Evolutionary conservation across 1,284 basidiomycete genomes (phyloP), one percentile per base, ranked within the genome.

Genomic region (Chondrostereum purpureum): DNA sequence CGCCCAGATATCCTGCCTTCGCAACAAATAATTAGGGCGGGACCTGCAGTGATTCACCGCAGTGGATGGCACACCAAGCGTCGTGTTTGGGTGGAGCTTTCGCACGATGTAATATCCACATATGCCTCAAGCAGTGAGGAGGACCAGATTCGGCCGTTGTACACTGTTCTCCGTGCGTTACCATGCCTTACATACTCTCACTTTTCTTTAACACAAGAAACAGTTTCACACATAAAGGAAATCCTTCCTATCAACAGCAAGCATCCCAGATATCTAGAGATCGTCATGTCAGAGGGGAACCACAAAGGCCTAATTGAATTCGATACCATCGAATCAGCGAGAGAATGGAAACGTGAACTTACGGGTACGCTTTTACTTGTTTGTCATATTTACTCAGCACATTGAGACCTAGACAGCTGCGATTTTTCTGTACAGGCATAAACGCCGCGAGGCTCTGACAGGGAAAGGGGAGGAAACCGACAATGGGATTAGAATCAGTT

Each of bases 31-130:
- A 61, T 84, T 39, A 76, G 74, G 51, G 55, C 73, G 2, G 82
- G 82, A 0, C 63, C 77, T 1, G 78, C 75, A 3, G 64, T 70
- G 0, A 57, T 78, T 14, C 77, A 78, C 52, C 62, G 69, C 3
- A 65, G 63, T 44, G 70, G 72, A 18, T 62, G 68, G 51, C 62
- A 59, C 36, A 57, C 66, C 36, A 73, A 71, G 50, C 62, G 60
- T n/a, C 66, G 77, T n/a, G 63, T 82, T 4, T 84, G 82, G 82
- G 55, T 84, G 58, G 81, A 84, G 54, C 59, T 86, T 19, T 68
- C 69, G 10, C 70, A 67, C 27, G 81, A 84, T 49, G 80, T 82
- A 75, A 51, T 83, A 22, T 77, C 77, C 40, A 67, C 70, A 0
- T 83, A 77, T 51, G 68, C 74, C 0, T 75, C 75, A 17, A 74